Conservation (phyloP, 768 basidiomycete genomes). For the Coprinellus micaceus region DNA sequence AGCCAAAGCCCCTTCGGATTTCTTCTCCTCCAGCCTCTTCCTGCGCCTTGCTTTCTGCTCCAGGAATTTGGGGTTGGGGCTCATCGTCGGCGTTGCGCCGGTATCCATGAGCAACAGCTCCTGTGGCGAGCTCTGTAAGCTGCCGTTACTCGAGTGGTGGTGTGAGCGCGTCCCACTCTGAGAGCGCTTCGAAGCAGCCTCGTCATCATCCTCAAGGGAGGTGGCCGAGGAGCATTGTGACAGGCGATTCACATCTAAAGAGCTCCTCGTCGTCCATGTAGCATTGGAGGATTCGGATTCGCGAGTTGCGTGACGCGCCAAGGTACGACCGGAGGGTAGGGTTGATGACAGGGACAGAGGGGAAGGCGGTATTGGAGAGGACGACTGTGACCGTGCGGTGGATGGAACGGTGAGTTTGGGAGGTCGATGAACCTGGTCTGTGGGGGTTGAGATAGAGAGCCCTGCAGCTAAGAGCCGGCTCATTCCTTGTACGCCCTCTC, state of each 20-base stretch:
- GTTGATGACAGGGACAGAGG: not conserved
- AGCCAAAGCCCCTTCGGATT: not conserved
- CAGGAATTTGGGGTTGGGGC: slow-evolving; percentile 45
- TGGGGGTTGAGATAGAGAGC: slow-evolving; percentile 16
- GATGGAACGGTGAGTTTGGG: not conserved
- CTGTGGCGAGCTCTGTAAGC: slow-evolving; percentile 15
- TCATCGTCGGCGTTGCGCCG: slow-evolving; percentile 47
- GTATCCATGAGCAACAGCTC: slow-evolving; percentile 46
- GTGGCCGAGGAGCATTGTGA: slow-evolving; percentile 4
- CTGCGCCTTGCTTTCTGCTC: slow-evolving; percentile 21
- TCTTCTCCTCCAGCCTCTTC: slow-evolving; percentile 5
- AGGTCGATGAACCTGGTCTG: not conserved
- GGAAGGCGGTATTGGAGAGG: slow-evolving; percentile 1
- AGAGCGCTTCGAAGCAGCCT: slow-evolving; percentile 8
- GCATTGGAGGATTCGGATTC: slow-evolving; percentile 31
- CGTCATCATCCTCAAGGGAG: slow-evolving; percentile 10
- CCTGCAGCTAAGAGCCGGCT: slow-evolving; percentile 54
- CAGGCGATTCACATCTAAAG: not conserved
- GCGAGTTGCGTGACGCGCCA: slow-evolving; percentile 13
- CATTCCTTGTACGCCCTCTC: slow-evolving; percentile 60
- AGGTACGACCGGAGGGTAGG: not conserved
- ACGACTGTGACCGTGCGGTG: not conserved
- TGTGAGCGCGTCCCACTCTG: not conserved
- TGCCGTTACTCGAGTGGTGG: not conserved
- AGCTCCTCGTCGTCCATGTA: slow-evolving; percentile 16